phyloP scores from a whole-genome alignment of 208 protist genomes.

The Leishmania major region DNA sequence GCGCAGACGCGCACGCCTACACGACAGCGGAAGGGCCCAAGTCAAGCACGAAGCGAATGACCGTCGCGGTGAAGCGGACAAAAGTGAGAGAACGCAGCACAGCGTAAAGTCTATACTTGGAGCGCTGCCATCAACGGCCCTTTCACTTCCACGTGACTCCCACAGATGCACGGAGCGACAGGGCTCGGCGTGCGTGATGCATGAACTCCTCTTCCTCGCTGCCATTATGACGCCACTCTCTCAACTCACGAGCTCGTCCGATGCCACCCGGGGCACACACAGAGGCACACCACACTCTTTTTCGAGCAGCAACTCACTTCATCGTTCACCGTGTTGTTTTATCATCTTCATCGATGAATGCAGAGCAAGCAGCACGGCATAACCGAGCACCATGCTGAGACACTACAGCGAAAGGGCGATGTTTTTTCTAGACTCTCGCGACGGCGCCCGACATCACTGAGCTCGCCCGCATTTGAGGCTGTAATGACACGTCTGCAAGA shows the following conservation, averaged over 20 bases:
- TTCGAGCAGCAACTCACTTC: background rate
- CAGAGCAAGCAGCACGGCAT: too few species aligned
- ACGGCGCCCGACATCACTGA: background rate
- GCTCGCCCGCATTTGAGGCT: background rate
- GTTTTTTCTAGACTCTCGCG: constrained; percentile 18
- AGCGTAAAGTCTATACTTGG: background rate
- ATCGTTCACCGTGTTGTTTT: background rate
- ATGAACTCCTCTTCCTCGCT: background rate
- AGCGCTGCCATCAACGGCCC: background rate
- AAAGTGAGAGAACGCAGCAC: background rate
- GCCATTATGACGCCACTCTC: background rate
- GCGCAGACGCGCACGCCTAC: background rate
- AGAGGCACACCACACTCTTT: background rate
- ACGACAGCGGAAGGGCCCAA: background rate
- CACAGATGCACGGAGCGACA: background rate
- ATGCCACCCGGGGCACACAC: background rate
- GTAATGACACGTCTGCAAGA: background rate
- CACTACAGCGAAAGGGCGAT: background rate
- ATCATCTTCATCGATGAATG: background rate
- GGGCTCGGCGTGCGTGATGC: background rate
- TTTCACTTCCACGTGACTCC: background rate
- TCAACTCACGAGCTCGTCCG: background rate
- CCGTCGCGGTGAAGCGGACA: background rate
- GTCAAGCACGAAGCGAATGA: too few species aligned
- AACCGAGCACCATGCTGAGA: background rate